Conservation (phyloP, 495 filamentous ascomycete genomes). For the Penicillium manginii region DNA sequence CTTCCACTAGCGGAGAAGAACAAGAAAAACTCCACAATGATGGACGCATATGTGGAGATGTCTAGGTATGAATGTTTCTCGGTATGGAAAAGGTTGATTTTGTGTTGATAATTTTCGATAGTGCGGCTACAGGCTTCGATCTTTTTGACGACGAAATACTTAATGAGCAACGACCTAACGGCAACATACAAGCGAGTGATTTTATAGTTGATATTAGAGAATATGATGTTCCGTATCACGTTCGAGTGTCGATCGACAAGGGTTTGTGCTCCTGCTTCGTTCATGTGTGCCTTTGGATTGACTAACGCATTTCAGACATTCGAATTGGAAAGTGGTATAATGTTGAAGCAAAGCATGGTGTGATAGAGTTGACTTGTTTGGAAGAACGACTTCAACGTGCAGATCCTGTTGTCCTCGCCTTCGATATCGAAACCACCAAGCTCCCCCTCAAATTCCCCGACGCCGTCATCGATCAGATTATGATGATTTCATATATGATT, state of each 20-base stretch:
- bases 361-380: constrained; percentile 77
- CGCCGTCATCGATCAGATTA: constrained; percentile 91
- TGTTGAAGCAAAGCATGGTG: constrained; percentile 90
- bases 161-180: constrained; percentile 83
- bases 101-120: constrained; percentile 32
- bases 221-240: constrained; percentile 99
- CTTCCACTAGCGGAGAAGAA: constrained; percentile 96
- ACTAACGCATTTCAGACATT: constrained; percentile 64
- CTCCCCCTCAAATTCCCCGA: constrained; percentile 98
- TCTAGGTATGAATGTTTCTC: constrained; percentile 63
- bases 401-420: constrained; percentile 95
- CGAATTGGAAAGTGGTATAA: constrained; percentile 97
- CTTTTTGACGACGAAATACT: constrained; percentile 91
- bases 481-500: constrained; percentile 99
- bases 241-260: constrained; percentile 96
- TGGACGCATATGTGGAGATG: constrained; percentile 98
- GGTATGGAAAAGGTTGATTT: background rate
- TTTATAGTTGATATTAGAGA: constrained; percentile 98
- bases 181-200: constrained; percentile 88
- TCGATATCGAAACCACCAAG: constrained; percentile 98
- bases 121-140: constrained; percentile 87
- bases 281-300: background rate
- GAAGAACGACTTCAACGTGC: constrained; percentile 87
- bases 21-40: constrained; percentile 88
- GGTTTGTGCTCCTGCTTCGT: constrained; percentile 49